Evolutionary conservation across 176 grass and related monocot genomes (phyloP), one percentile per base, ranked within the genome.

Genomic region (Musa troglodytarum): DNA sequence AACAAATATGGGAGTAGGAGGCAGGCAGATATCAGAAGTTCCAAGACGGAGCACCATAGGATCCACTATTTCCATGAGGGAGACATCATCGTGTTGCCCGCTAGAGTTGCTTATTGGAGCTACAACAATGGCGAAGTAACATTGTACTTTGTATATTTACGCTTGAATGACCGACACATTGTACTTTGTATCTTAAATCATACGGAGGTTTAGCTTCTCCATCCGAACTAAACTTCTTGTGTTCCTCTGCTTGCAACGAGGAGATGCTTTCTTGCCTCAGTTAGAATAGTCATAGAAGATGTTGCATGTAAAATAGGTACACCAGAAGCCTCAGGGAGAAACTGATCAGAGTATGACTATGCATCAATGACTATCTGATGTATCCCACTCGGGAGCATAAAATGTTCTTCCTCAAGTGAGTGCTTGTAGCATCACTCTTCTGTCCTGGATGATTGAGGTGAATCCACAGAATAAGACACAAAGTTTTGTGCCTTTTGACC

Each of bases 401-500:
- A 74, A 43, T 63, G 77, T 49, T 82, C 61, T 78, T 92, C 84
- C 77, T 79, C 81, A 71, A 80, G 84, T 29, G 84, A 86, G 85
- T 81, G 85, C 58, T 83, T 88, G 55, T 83, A 88, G 63, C 80
- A 81, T 23, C 72, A 69, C 28, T 78, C 34, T 0, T 43, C 79
- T 64, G 75, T 72, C 55, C 69, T 81, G 71, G 79, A 86, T 84
- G 83, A 77, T 43, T 88, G 74, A 64, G 77, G 84, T 52, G 77
- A 85, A 53, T 88, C 85, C 79, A 78, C 79, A 76, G 77, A 90
- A 90, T 71, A 96, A 86, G 87, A 92, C 61, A 97, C 70, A 61
- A 62, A 97, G 71, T 87, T 92, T 92, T 85, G 77, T 86, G 74
- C 93, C 90, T 88, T 92, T 97, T 59, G 89, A 92, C 84, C 61